Evolutionary conservation across 306 rosid species (phyloP).

Genomic region (Dalbergia oliveri): DNA sequence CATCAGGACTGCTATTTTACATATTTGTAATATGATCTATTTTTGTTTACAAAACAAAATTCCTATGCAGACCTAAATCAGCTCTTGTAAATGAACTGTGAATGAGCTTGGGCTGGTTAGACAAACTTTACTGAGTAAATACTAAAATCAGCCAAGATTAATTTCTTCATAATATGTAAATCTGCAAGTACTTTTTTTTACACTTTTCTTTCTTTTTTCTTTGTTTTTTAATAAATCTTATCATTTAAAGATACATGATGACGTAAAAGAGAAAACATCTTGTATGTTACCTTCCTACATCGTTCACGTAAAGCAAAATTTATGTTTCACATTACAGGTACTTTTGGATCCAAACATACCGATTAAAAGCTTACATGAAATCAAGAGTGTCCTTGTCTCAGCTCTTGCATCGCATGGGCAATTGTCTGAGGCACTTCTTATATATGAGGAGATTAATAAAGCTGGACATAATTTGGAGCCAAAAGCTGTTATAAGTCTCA

Average conservation of each 20-base stretch:
- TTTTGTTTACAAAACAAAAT: background rate
- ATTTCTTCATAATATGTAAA: constrained; percentile 5
- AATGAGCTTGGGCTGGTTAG: background rate
- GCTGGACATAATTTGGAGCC: constrained; percentile 70
- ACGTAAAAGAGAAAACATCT: background rate
- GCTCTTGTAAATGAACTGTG: constrained; percentile 6
- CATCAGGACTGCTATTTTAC: background rate
- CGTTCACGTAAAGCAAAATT: background rate
- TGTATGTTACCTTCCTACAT: constrained; percentile 8
- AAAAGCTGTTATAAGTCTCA: constrained; percentile 72
- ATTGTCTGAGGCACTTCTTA: constrained; percentile 63
- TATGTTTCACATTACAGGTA: constrained; percentile 59
- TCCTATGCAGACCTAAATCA: background rate
- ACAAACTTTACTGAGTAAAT: background rate
- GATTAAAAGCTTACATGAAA: constrained; percentile 59
- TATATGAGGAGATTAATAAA: constrained; percentile 70
- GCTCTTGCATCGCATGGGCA: constrained; percentile 78
- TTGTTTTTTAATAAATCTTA: background rate
- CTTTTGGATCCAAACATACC: constrained; percentile 59
- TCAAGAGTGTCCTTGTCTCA: constrained; percentile 77
- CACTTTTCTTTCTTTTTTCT: background rate
- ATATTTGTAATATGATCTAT: background rate
- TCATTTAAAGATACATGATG: background rate
- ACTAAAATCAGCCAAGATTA: background rate
- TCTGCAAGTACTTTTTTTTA: constrained; percentile 18